Base-by-base conservation (phyloP, 805 yeast species). In the Wickerhamomyces chambardii region DNA sequence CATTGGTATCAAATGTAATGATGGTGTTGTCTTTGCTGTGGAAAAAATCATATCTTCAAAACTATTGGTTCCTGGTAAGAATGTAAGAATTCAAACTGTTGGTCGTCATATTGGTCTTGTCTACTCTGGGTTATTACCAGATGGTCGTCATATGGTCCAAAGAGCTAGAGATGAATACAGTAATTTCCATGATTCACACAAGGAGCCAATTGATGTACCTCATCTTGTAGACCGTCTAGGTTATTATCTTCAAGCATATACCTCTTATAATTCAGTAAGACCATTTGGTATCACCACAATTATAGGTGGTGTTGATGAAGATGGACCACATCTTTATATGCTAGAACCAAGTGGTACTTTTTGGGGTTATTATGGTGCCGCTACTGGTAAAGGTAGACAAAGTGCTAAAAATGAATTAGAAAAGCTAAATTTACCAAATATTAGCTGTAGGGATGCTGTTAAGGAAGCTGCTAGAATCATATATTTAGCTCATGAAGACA, bases 341-440 rank as follows among this genome's bases (percentile, higher is more conserved):
- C 70, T 92, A 39, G 99, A 92, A 58, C 98, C 99, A 48, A 84
- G 94, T 57, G 99, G 99, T 42, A 68, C 86, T 1, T 86, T 80
- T 54, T 94, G 98, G 97, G 99, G 99, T 34, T 92, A 92, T 63
- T 70, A 74, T 36, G 98, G 96, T 41, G 95, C 96, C 28, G 98
- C 99, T 15, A 77, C 97, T 4, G 99, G 99, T 44, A 92, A 90
- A 59, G 99, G 99, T 32, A 78, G 97, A 60, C 99, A 92, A 61
- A 75, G 85, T n/a, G 98, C 98, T 33, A 90, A 90, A 63, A 83
- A 90, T 21, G 98, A 92, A 62, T 72, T 92, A 47, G 99, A 92
- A 61, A 92, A 92, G 59, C 67, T 92, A 39, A 56, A 85, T 45
- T 66, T 78, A 41, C 78, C 77, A 36, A 73, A 70, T 44, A 63